Evolutionary conservation across 2,329 filamentous ascomycete genomes (phyloP).

Genomic region (Ploettnerulaceae sp.): DNA sequence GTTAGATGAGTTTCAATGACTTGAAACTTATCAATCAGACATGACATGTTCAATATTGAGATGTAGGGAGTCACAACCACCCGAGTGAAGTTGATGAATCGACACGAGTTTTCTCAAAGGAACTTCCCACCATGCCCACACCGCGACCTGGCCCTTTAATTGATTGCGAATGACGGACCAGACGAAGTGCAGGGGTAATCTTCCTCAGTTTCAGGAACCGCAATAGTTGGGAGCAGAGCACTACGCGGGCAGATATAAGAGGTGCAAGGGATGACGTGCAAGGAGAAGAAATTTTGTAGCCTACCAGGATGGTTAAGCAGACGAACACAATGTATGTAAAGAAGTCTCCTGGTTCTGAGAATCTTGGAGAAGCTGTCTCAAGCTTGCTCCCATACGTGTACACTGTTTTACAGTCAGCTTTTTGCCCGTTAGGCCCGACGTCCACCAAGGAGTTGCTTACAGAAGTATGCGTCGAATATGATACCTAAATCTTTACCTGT

Average conservation of each 20-base stretch:
- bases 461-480: constrained; percentile 64
- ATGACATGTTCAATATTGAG: constrained; percentile 16
- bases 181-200: constrained; percentile 51
- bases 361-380: constrained; percentile 56
- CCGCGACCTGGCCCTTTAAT: constrained; percentile 46
- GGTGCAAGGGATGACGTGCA: constrained; percentile 28
- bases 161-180: constrained; percentile 49
- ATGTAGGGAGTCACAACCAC: constrained; percentile 38
- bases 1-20: constrained; percentile 18
- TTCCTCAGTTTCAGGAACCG: constrained; percentile 58
- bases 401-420: constrained; percentile 40
- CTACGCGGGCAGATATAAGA: constrained; percentile 60
- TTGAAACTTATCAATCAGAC: constrained; percentile 6
- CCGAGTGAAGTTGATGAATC: constrained; percentile 34
- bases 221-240: constrained; percentile 43
- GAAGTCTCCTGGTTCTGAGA: constrained; percentile 60
- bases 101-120: constrained; percentile 47
- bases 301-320: constrained; percentile 58
- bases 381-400: constrained; percentile 62
- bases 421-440: not conserved
- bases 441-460: constrained; percentile 40
- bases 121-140: constrained; percentile 52
- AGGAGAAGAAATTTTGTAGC: constrained; percentile 31
- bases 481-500: constrained; percentile 40
- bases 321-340: constrained; percentile 62